Conservation (phyloP, 2,329 filamentous ascomycete species). For the Sporothrix inflata region DNA sequence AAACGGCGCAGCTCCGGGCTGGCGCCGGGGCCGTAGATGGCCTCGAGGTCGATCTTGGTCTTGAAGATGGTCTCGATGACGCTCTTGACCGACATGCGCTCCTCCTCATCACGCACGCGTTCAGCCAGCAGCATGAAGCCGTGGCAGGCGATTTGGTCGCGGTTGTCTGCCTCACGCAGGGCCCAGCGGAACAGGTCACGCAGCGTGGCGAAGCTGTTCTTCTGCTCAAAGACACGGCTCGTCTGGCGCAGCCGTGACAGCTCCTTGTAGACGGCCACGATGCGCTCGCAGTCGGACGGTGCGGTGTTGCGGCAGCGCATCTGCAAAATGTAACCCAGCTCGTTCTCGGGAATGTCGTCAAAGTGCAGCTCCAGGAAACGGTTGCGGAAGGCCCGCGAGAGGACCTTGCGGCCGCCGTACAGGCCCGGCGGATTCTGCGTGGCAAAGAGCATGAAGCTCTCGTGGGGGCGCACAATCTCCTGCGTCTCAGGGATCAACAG, state of each 20-base stretch:
- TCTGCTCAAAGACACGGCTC: constrained; percentile 90
- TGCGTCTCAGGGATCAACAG: constrained; percentile 96
- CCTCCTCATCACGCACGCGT: constrained; percentile 87
- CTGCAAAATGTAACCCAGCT: constrained; percentile 88
- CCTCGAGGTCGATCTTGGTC: constrained; percentile 73
- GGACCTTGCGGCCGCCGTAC: constrained; percentile 90
- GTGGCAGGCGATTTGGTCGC: constrained; percentile 86
- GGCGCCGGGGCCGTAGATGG: constrained; percentile 68
- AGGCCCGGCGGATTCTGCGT: constrained; percentile 96
- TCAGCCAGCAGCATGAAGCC: constrained; percentile 97
- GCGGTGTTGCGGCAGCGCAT: constrained; percentile 84
- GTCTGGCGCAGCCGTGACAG: constrained; percentile 88
- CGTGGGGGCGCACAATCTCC: constrained; percentile 86
- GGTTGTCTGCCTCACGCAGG: constrained; percentile 77
- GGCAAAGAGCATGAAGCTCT: constrained; percentile 96
- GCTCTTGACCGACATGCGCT: constrained; percentile 79
- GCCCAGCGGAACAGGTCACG: constrained; percentile 97
- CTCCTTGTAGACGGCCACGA: constrained; percentile 92
- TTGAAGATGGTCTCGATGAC: constrained; percentile 92
- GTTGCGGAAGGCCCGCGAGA: constrained; percentile 95
- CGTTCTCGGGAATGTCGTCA: constrained; percentile 94
- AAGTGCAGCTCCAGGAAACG: constrained; percentile 96
- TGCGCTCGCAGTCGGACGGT: constrained; percentile 85
- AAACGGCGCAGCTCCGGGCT: constrained; percentile 60
- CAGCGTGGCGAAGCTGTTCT: constrained; percentile 94